phyloP scores from a whole-genome alignment of 2,329 filamentous ascomycete species.

The Fonsecaea monophora region DNA sequence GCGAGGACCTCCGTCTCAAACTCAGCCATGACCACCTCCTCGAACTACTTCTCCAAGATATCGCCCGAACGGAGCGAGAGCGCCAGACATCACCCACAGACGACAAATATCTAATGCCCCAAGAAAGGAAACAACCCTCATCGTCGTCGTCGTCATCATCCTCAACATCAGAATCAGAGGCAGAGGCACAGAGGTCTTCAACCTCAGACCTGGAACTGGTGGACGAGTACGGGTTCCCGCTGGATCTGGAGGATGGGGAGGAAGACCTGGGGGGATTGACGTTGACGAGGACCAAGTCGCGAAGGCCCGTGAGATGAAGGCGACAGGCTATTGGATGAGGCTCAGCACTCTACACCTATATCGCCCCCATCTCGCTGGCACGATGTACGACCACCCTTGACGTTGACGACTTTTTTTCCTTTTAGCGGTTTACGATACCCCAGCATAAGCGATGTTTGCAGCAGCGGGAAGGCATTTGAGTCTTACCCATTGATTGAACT shows the following conservation, averaged over 20 bases:
- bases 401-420: slow-evolving; percentile 15
- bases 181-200: slow-evolving; percentile 11
- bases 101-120: slow-evolving; percentile 31
- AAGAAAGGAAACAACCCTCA: slow-evolving; percentile 27
- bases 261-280: slow-evolving; percentile 36
- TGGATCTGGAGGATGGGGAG: slow-evolving; percentile 37
- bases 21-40: slow-evolving; percentile 39
- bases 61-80: slow-evolving; percentile 38
- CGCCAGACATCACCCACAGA: slow-evolving; percentile 39
- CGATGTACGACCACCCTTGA: slow-evolving; percentile 19
- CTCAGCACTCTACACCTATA: slow-evolving; percentile 22
- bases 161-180: too few relatives aligned
- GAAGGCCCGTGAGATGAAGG: slow-evolving; percentile 32
- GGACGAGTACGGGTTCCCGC: slow-evolving; percentile 39
- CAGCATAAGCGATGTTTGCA: neutral
- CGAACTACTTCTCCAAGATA: slow-evolving; percentile 37
- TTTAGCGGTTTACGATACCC: slow-evolving; percentile 19
- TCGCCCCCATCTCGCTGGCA: slow-evolving; percentile 6
- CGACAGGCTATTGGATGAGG: slow-evolving; percentile 24
- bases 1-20: slow-evolving; percentile 37
- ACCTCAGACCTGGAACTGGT: slow-evolving; percentile 23
- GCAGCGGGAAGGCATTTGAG: neutral
- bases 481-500: neutral
- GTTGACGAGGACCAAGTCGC: slow-evolving; percentile 37
- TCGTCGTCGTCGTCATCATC: slow-evolving; percentile 2